Evolutionary conservation across 106 monocot genomes (phyloP).

Genomic region (Agapanthus africanus): DNA sequence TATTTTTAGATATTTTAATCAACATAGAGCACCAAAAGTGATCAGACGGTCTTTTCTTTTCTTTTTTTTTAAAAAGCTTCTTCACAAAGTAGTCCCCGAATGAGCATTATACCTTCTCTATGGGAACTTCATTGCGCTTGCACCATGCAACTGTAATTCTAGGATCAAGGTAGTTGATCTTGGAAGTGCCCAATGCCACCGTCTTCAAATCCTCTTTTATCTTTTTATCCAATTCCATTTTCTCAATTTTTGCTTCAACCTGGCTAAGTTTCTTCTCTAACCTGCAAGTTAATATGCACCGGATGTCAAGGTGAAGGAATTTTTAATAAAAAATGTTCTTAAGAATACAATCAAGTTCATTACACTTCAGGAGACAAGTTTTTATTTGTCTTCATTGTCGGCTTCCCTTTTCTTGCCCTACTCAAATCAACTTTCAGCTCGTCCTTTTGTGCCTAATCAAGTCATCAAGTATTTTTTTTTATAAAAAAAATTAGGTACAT

Average conservation of each 20-base stretch:
- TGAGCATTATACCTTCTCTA: slow-evolving; percentile 41
- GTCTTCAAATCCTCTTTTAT: slow-evolving; percentile 58
- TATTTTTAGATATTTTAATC: too few relatives aligned
- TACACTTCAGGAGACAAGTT: slow-evolving; percentile 74
- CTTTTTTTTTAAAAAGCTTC: neutral
- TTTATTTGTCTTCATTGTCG: slow-evolving; percentile 54
- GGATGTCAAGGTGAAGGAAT: neutral
- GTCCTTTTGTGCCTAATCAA: slow-evolving; percentile 44
- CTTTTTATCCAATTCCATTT: slow-evolving; percentile 49
- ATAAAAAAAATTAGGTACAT: neutral
- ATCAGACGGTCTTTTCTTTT: neutral
- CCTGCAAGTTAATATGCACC: slow-evolving; percentile 33
- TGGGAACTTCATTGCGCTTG: slow-evolving; percentile 69
- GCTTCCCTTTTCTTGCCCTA: slow-evolving; percentile 70
- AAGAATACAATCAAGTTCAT: slow-evolving; percentile 12
- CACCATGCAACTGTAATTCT: slow-evolving; percentile 72
- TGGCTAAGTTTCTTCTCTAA: slow-evolving; percentile 45
- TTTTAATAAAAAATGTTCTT: neutral
- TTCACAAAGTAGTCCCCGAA: neutral
- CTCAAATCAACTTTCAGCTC: slow-evolving; percentile 67
- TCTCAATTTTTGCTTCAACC: slow-evolving; percentile 45
- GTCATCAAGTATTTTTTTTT: neutral
- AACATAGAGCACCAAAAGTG: too few relatives aligned
- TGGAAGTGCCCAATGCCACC: slow-evolving; percentile 57
- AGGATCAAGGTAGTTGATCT: slow-evolving; percentile 64